These are phyloP conservation scores for Arachis stenosperma DNA, from an alignment of 306 rosid species.

Conservation along the genomic window DNA sequence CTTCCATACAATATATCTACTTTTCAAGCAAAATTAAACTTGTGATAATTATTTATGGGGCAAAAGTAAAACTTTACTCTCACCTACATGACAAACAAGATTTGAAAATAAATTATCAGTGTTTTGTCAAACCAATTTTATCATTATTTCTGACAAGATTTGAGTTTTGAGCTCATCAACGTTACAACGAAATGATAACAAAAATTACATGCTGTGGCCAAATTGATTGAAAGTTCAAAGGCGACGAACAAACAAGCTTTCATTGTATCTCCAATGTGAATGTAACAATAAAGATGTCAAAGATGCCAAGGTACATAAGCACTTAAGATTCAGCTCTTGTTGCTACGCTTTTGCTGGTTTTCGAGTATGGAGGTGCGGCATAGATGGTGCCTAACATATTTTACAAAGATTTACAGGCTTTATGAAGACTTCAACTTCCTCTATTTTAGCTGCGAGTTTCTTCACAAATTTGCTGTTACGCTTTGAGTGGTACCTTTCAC, in stretches of 20 bases:
- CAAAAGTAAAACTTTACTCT: too few species aligned
- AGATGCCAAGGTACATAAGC: conserved; percentile 7
- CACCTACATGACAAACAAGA: too few species aligned
- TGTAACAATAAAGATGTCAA: conserved; percentile 12
- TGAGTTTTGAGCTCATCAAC: background rate
- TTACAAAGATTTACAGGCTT: conserved; percentile 20
- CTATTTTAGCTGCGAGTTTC: conserved; percentile 26
- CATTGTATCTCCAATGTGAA: conserved; percentile 30
- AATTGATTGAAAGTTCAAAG: background rate
- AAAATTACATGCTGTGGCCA: background rate
- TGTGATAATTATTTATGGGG: too few species aligned
- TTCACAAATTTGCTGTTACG: conserved; percentile 13
- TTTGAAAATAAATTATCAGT: background rate
- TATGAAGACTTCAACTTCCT: conserved; percentile 31
- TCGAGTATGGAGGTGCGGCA: background rate
- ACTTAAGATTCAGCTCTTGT: background rate
- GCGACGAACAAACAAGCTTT: conserved; percentile 12
- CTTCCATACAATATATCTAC: too few species aligned
- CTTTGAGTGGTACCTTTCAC: conserved; percentile 23
- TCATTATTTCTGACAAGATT: background rate
- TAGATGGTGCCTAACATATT: conserved; percentile 20
- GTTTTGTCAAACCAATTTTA: background rate
- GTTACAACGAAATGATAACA: background rate
- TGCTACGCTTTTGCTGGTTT: conserved; percentile 12
- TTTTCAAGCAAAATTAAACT: too few species aligned